Conservation (phyloP, 2,329 filamentous ascomycete genomes). For the Cytospora chrysosperma region DNA sequence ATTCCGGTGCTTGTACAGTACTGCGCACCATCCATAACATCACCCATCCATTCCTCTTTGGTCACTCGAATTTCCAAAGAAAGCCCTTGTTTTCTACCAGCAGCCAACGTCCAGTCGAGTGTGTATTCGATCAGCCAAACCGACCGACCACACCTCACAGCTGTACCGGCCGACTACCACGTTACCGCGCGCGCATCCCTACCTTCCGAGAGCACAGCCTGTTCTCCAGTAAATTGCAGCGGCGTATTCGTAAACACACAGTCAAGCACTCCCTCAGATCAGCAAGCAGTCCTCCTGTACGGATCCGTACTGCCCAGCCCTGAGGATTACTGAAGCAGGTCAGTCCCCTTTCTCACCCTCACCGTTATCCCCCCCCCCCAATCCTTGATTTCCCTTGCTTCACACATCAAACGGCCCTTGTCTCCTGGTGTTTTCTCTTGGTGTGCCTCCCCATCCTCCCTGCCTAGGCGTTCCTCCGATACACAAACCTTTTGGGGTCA, state of each 20-base stretch:
- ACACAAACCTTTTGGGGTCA: constrained; percentile 2
- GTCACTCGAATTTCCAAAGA: background rate
- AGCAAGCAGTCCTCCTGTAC: background rate
- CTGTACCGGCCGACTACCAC: background rate
- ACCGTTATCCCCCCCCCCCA: background rate
- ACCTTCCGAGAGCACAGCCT: background rate
- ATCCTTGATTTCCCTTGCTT: background rate
- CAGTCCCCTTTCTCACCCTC: background rate
- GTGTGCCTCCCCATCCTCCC: background rate
- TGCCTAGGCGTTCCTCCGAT: background rate
- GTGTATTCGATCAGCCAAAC: constrained; percentile 2
- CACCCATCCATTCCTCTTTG: constrained; percentile 25
- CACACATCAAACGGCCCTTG: background rate
- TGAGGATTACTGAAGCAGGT: constrained; percentile 1
- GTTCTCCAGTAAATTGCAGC: constrained; percentile 1
- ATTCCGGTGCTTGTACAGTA: constrained; percentile 30
- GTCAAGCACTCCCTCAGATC: constrained; percentile 7
- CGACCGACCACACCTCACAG: background rate
- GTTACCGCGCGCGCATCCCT: constrained; percentile 3
- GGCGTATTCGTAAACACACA: constrained; percentile 11
- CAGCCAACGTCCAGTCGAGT: constrained; percentile 2
- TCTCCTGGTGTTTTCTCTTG: background rate
- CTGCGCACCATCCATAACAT: constrained; percentile 7
- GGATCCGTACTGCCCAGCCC: background rate
- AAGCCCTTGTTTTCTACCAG: background rate